Percentiles rank a stretch among this genome's conserved stretches.
These are phyloP conservation scores for Thymus mandschuricus DNA, from an alignment of 257 asterid genomes.

Conservation along the genomic window DNA sequence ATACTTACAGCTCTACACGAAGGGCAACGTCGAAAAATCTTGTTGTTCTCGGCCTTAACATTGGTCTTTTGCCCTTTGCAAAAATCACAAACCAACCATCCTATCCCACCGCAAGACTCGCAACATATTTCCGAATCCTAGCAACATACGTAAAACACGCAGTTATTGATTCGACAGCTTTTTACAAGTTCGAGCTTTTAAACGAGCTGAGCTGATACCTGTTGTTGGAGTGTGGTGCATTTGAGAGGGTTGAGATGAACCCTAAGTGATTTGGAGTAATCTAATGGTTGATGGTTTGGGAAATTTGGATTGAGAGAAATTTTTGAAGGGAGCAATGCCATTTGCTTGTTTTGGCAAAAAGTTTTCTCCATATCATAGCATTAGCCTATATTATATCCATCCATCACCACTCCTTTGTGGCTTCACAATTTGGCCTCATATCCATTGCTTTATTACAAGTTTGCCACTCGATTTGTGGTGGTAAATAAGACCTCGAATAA, in stretches of 20 bases:
- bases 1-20: constrained; percentile 78
- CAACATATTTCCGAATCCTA: constrained; percentile 55
- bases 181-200: too few relatives aligned
- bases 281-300: constrained; percentile 28
- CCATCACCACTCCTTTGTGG: constrained; percentile 36
- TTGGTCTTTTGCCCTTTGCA: constrained; percentile 81
- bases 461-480: constrained; percentile 36
- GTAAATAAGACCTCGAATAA: neutral
- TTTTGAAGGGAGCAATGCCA: constrained; percentile 34
- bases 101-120: constrained; percentile 61
- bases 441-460: constrained; percentile 27
- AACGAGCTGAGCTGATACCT: constrained; percentile 30
- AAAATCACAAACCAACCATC: constrained; percentile 78
- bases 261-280: constrained; percentile 24
- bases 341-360: neutral
- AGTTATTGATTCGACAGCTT: too few relatives aligned
- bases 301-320: constrained; percentile 34
- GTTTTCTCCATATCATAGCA: neutral
- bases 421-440: constrained; percentile 10
- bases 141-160: neutral
- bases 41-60: constrained; percentile 61
- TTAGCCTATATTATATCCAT: constrained; percentile 18
- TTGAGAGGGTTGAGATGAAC: constrained; percentile 32
- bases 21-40: constrained; percentile 77
- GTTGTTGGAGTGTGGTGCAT: constrained; percentile 46